These are phyloP conservation scores for Vanilla planifolia DNA, from an alignment of 106 monocot species.

Conservation along the genomic window DNA sequence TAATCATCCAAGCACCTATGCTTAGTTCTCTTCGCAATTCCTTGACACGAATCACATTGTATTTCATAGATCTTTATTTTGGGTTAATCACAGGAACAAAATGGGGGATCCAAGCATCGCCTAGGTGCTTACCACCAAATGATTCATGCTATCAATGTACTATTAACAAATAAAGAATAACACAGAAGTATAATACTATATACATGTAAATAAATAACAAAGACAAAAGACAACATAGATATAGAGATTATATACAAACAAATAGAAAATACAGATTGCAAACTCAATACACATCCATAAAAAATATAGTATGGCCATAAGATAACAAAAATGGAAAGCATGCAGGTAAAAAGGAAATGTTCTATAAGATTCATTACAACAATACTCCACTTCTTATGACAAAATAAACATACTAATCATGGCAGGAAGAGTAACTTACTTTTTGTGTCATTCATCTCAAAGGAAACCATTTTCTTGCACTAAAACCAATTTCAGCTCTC, in stretches of 20 bases:
- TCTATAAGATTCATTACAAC: background rate
- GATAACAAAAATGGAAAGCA: background rate
- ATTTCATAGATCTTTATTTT: too few species aligned
- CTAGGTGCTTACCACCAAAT: too few species aligned
- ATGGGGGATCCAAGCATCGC: too few species aligned
- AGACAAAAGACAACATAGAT: background rate
- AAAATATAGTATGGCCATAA: background rate
- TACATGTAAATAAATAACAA: too few species aligned
- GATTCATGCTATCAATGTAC: too few species aligned
- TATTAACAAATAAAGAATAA: too few species aligned
- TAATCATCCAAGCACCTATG: too few species aligned
- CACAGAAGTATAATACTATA: too few species aligned
- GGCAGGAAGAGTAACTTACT: background rate
- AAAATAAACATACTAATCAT: background rate
- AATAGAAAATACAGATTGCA: background rate
- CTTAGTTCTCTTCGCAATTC: too few species aligned
- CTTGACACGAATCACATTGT: too few species aligned
- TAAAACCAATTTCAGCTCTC: background rate
- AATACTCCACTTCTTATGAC: background rate
- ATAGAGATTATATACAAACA: background rate
- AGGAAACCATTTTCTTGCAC: background rate
- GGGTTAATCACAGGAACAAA: too few species aligned
- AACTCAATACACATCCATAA: background rate
- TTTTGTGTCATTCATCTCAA: constrained; percentile 4
- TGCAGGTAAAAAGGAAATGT: background rate